Evolutionary conservation across 805 yeast species (phyloP).

Genomic region (Saturnispora quitensis): DNA sequence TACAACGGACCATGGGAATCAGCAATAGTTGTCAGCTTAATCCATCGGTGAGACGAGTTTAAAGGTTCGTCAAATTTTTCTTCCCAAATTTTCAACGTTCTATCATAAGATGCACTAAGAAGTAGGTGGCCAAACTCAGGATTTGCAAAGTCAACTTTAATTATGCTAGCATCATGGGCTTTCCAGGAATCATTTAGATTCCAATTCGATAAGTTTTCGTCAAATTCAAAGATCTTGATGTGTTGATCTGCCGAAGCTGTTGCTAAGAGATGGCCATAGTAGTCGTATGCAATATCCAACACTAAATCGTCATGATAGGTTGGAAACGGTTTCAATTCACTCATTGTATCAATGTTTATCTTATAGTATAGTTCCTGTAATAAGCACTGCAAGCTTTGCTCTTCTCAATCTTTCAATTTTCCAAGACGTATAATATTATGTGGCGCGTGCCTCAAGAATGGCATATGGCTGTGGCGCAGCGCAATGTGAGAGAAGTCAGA

Average conservation of each 20-base stretch:
- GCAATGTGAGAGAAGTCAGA: too few relatives aligned
- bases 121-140: conserved; percentile 87
- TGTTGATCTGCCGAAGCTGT: conserved; percentile 95
- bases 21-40: conserved; percentile 60
- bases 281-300: conserved; percentile 86
- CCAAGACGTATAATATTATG: neutral
- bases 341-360: conserved; percentile 15
- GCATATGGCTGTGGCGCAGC: neutral
- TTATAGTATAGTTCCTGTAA: neutral
- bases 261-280: conserved; percentile 85
- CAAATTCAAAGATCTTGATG: conserved; percentile 77
- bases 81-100: conserved; percentile 86
- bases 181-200: conserved; percentile 81
- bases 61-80: conserved; percentile 71
- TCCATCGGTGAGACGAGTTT: conserved; percentile 82
- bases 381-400: neutral
- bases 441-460: neutral
- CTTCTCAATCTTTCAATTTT: neutral
- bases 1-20: conserved; percentile 86
- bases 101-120: conserved; percentile 84
- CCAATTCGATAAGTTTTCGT: conserved; percentile 60
- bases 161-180: conserved; percentile 87
- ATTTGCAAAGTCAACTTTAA: conserved; percentile 82
- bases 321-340: conserved; percentile 56
- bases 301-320: conserved; percentile 92